Evolutionary conservation across 140 eudicot species (phyloP).

Genomic region (Cichorium intybus): DNA sequence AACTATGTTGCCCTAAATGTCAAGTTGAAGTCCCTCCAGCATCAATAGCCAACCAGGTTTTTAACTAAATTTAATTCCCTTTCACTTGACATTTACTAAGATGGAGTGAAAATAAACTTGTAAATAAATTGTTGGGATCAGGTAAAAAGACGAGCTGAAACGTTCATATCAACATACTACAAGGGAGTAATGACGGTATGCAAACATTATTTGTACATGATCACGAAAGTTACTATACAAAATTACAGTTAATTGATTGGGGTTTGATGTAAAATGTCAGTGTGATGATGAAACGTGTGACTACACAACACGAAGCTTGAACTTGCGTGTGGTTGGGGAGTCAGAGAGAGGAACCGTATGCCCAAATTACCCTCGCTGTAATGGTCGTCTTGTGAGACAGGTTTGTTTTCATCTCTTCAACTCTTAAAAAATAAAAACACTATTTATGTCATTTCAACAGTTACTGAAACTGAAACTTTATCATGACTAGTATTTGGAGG

Average conservation of each 20-base stretch:
- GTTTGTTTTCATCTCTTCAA: slow-evolving; percentile 31
- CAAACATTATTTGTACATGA: slow-evolving; percentile 9
- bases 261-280: slow-evolving; percentile 33
- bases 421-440: background rate
- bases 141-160: slow-evolving; percentile 90
- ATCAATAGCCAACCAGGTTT: slow-evolving; percentile 88
- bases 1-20: slow-evolving; percentile 72
- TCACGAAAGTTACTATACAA: background rate
- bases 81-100: background rate
- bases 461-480: slow-evolving; percentile 15
- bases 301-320: slow-evolving; percentile 78
- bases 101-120: background rate
- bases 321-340: slow-evolving; percentile 89
- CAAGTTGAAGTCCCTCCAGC: slow-evolving; percentile 73
- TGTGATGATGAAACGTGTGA: slow-evolving; percentile 98
- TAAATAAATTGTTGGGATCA: slow-evolving; percentile 25
- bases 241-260: background rate
- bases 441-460: background rate
- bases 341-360: slow-evolving; percentile 92
- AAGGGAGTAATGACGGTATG: slow-evolving; percentile 84
- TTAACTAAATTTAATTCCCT: background rate
- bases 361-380: slow-evolving; percentile 91
- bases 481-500: slow-evolving; percentile 59
- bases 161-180: slow-evolving; percentile 76
- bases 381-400: slow-evolving; percentile 88